Evolutionary conservation across 2,329 filamentous ascomycete species (phyloP), one percentile per base, ranked within the genome.

Genomic region (Stromatinia cepivora): DNA sequence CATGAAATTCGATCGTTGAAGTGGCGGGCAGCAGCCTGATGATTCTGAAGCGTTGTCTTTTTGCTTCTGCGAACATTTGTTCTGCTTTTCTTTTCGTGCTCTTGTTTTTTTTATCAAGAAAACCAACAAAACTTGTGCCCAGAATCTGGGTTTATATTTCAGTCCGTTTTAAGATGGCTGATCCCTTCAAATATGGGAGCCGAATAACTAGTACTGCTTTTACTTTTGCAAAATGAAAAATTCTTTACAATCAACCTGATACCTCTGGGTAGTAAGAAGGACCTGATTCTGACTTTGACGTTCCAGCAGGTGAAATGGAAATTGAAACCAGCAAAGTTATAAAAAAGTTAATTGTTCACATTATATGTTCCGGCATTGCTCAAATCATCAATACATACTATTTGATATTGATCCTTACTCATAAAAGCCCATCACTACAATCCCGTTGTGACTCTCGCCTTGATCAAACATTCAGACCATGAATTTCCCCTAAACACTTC

Each of bases 1-100:
- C 6, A 70, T 72, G 28, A 66, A 71, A 28, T 73, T 68, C 39
- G 57, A 63, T 25, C 28, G 25, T 53, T 66, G 63, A 48, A 11
- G 10, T 13, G 5, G 20, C 9, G 10, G 28, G 10, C 25, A 61
- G 39, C 13, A 31, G 42, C 20, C 11, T 2, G 25, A 11, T 61
- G 17, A 11, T 9, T 31, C 17, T n/a, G 25, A 46, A 48, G 2
- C 9, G n/a, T 31, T 31, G 17, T 57, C 4, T 22, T 46, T 31
- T 34, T 61, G 4, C 17, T 61, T 34, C 10, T 31, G 5, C 17
- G 20, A n/a, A 13, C 2, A 46, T 61, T 2, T 46, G 25, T 61
- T 34, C 58, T 61, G 20, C 8, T 31, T 59, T 46, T 1, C n/a
- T 45, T 45, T 3, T 7, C 2, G 0, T 5, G 10, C 13, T 31